phyloP scores from a whole-genome alignment of 2,329 filamentous ascomycete species.

The Leptoxyphium fumago region DNA sequence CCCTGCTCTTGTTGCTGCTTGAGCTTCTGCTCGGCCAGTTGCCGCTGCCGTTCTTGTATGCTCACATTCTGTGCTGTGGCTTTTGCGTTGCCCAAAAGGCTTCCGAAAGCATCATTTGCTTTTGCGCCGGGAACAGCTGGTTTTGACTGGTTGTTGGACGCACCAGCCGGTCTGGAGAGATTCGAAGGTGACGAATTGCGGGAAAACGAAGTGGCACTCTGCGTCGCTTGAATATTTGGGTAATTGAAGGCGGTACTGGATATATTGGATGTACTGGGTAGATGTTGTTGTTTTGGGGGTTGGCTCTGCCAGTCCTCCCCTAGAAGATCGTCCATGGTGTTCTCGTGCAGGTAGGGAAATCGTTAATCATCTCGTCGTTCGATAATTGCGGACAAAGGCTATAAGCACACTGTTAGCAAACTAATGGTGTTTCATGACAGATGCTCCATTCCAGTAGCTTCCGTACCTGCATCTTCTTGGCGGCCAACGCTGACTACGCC shows the following conservation, averaged over 20 bases:
- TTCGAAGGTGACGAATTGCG: conserved; percentile 15
- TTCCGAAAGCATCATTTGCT: not conserved
- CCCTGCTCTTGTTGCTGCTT: conserved; percentile 61
- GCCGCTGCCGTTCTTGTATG: conserved; percentile 49
- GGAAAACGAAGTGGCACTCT: conserved; percentile 23
- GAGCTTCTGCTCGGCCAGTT: conserved; percentile 62
- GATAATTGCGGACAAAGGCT: not conserved
- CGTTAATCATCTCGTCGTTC: not conserved
- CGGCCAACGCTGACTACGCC: not conserved
- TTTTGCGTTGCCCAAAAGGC: not conserved
- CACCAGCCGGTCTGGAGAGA: conserved; percentile 1
- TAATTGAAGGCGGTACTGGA: conserved; percentile 12
- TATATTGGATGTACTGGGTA: conserved; percentile 9
- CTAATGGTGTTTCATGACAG: too few species aligned
- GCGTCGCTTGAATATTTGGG: conserved; percentile 23
- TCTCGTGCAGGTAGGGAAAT: not conserved
- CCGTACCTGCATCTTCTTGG: not conserved
- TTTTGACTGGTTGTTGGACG: not conserved
- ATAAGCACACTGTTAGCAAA: too few species aligned
- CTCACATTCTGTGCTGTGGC: conserved; percentile 41
- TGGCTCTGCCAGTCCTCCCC: conserved; percentile 31
- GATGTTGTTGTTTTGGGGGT: conserved; percentile 14
- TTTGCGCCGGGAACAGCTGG: not conserved
- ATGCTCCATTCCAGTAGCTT: not conserved
- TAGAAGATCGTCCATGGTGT: conserved; percentile 33